Evolutionary conservation across 1,284 basidiomycete genomes (phyloP), one percentile per base, ranked within the genome.

Genomic region (Apiotrichum mycotoxinovorans): DNA sequence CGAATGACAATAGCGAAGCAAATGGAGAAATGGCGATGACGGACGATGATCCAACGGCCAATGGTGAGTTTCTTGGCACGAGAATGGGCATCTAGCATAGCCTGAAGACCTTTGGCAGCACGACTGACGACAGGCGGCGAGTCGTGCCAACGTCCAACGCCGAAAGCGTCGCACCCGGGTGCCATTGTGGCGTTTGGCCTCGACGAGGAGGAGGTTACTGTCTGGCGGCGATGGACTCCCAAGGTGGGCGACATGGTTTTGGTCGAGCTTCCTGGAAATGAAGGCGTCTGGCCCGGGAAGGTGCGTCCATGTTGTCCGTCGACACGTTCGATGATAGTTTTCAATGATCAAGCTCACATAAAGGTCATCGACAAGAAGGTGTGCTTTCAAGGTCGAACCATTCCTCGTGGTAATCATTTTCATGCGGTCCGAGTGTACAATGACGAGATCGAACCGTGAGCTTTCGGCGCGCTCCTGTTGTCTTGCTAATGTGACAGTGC

Each of bases 281-380:
- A 62, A 11, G 61, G 56, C 0, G 47, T 61, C 4, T 74, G 72
- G 72, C 72, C 72, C 0, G 72, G 68, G 18, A 74, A 74, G 62
- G 72, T 74, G 23, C 37, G 61, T n/a, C n/a, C n/a, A n/a, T n/a
- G n/a, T n/a, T n/a, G n/a, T n/a, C n/a, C n/a, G n/a, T n/a, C n/a
- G n/a, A n/a, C n/a, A n/a, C n/a, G n/a, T 44, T 15, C 10, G 14
- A n/a, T 23, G 20, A 4, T 4, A 15, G 11, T 3, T 4, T 15
- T n/a, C 9, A 22, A 8, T n/a, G 22, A 15, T 45, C 23, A 51
- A n/a, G 55, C 37, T 2, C 9, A 11, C 23, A 41, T 5, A 7
- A 50, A 74, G 74, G 65, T 75, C 35, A 74, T 75, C 48, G 71
- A 75, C 57, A 72, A 69, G 61, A 66, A 68, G 45, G 51, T 49